Evolutionary conservation across 768 basidiomycete genomes (phyloP), one percentile per base, ranked within the genome.

Genomic region (Boletus speciosus): DNA sequence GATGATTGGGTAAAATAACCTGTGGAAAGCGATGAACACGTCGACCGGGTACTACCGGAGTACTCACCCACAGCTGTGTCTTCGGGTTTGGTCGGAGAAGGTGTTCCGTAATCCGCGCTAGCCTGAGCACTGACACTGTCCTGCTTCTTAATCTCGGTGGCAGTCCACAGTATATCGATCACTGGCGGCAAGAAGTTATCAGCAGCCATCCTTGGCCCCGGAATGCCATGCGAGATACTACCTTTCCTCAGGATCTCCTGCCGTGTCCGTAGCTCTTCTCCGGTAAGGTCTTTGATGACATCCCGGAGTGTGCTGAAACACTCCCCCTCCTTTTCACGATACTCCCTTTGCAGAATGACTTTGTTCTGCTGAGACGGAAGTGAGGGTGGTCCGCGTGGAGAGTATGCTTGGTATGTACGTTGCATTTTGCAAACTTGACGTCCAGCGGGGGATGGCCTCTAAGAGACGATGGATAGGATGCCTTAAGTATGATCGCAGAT

Each of bases 291-390:
- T 38, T 40, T 55, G 32, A 67, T 59, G 19, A 47, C 31, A 4
- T 49, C 43, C 3, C 66, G 57, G 14, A 68, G 67, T 10, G 5
- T 27, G 12, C 49, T 48, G 21, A 68, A 61, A 42, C 49, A 45
- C 8, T 58, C 63, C 5, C 29, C 35, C n/a, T 68, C 66, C 39
- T 46, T 63, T 42, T 63, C 64, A 6, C 66, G 63, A 36, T 68
- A 68, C 21, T 49, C 56, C 49, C 47, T 57, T 25, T 68, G 66
- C 43, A 34, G 19, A 4, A 25, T 14, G 7, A 39, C 54, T 36
- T 61, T 68, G 37, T 21, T 56, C 15, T 48, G 65, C 25, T 44
- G 60, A 12, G 57, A 12, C 2, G 52, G 44, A 3, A 49, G 15
- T 0, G 42, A 9, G 4, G 45, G 14, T 3, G 53, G 34, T 21